These are phyloP conservation scores for Heimioporus sp. DNA, from an alignment of 768 basidiomycete species.

Conservation along the genomic window DNA sequence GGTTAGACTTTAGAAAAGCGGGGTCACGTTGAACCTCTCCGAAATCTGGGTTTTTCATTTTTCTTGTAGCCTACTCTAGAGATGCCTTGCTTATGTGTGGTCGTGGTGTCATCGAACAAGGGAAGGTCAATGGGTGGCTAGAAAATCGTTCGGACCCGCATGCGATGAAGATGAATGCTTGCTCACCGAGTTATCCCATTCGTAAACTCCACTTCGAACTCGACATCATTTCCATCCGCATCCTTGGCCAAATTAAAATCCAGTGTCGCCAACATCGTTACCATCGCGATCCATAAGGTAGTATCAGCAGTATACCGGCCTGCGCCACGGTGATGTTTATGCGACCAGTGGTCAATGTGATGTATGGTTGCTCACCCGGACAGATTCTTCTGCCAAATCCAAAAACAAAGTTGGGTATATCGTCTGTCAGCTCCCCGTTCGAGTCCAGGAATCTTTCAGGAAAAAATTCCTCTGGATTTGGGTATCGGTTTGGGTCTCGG, in stretches of 20 bases:
- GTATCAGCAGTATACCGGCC: conserved; percentile 5
- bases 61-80: conserved; percentile 1
- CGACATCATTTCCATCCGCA: conserved; percentile 1
- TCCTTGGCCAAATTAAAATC: conserved; percentile 14
- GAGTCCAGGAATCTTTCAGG: background rate
- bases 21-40: background rate
- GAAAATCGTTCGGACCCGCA: background rate
- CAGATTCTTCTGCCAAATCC: background rate
- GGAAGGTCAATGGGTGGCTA: conserved; percentile 13
- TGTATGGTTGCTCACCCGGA: background rate
- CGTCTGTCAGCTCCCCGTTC: background rate
- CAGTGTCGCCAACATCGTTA: conserved; percentile 16
- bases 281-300: conserved; percentile 5
- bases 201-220: conserved; percentile 2
- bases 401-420: background rate
- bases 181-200: conserved; percentile 7
- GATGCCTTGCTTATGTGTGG: conserved; percentile 1
- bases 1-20: too few relatives aligned
- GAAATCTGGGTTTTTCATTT: background rate
- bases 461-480: background rate
- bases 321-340: background rate
- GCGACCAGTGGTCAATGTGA: background rate
- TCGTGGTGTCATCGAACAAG: conserved; percentile 12
- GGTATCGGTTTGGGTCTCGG: too few relatives aligned
- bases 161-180: too few relatives aligned